phyloP scores from a whole-genome alignment of 495 filamentous ascomycete genomes.

The Tuber umbilicatum region DNA sequence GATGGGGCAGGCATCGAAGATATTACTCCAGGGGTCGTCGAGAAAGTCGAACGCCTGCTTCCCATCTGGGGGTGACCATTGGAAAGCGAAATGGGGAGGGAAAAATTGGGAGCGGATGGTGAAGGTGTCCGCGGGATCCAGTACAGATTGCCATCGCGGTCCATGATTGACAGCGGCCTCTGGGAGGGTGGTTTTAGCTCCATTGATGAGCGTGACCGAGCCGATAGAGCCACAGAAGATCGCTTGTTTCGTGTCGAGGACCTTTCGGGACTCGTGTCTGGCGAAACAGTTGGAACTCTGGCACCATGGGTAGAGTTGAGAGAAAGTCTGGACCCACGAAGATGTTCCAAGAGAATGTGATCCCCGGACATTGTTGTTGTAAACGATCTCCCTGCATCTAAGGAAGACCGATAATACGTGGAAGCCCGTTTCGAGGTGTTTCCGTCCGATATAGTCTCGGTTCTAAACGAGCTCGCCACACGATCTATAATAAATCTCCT shows the following conservation, averaged over 20 bases:
- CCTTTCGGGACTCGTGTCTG: conserved; percentile 41
- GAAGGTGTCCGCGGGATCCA: conserved; percentile 39
- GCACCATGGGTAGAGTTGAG: conserved; percentile 33
- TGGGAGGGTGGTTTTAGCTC: conserved; percentile 32
- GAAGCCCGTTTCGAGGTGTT: conserved; percentile 37
- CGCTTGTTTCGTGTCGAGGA: conserved; percentile 31
- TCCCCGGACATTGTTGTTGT: conserved; percentile 35
- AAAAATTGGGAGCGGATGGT: conserved; percentile 33
- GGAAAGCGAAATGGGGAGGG: conserved; percentile 24
- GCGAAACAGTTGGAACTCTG: conserved; percentile 30
- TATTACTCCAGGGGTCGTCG: conserved; percentile 18
- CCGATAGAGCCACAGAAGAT: conserved; percentile 27
- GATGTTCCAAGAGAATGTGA: conserved; percentile 33
- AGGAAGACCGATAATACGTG: conserved; percentile 35
- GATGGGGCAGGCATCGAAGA: conserved; percentile 15
- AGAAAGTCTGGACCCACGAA: conserved; percentile 36
- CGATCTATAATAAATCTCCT: conserved; percentile 32
- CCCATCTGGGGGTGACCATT: conserved; percentile 17
- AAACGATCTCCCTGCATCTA: conserved; percentile 39
- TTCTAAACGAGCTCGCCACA: conserved; percentile 19
- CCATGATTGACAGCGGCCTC: conserved; percentile 30
- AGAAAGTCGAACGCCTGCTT: conserved; percentile 17
- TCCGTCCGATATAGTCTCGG: conserved; percentile 33
- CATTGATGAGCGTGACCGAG: conserved; percentile 39
- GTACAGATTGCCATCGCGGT: conserved; percentile 36